Percentiles rank a stretch among this genome's conserved stretches.
Evolutionary conservation across 352 stramenopile species (phyloP).

Genomic region (Globisporangium iwayamae): DNA sequence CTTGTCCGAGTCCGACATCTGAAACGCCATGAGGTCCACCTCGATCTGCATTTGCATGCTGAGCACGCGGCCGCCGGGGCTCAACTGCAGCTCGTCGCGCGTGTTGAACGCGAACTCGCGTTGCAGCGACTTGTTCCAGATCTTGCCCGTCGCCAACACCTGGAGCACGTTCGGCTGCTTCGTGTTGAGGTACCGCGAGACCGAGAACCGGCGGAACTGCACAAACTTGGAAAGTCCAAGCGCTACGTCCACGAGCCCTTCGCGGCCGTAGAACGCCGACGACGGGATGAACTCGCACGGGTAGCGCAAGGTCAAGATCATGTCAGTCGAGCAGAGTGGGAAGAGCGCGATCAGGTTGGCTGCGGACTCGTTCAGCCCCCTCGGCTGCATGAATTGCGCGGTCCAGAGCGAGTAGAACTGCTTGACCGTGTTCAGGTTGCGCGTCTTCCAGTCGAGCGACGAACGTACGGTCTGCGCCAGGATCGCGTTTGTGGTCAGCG

Average conservation of each 20-base stretch:
- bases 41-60: constrained; percentile 85
- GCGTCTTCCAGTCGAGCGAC: constrained; percentile 78
- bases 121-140: constrained; percentile 80
- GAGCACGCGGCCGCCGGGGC: constrained; percentile 69
- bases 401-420: constrained; percentile 85
- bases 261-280: constrained; percentile 71
- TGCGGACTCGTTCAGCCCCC: constrained; percentile 43
- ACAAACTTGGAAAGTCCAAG: constrained; percentile 72
- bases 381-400: constrained; percentile 64
- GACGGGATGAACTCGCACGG: constrained; percentile 78
- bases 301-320: constrained; percentile 71
- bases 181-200: constrained; percentile 72
- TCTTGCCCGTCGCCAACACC: constrained; percentile 63
- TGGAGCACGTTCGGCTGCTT: constrained; percentile 82
- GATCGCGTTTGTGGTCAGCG: constrained; percentile 23
- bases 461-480: constrained; percentile 70
- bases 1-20: constrained; percentile 69
- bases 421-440: constrained; percentile 77
- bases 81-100: constrained; percentile 75
- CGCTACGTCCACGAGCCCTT: constrained; percentile 78
- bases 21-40: constrained; percentile 74
- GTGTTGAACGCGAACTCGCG: constrained; percentile 81
- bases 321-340: constrained; percentile 78
- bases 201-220: constrained; percentile 63
- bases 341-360: constrained; percentile 72